Evolutionary conservation across 208 protist species (phyloP).

Genomic region (Leishmania lainsoni): DNA sequence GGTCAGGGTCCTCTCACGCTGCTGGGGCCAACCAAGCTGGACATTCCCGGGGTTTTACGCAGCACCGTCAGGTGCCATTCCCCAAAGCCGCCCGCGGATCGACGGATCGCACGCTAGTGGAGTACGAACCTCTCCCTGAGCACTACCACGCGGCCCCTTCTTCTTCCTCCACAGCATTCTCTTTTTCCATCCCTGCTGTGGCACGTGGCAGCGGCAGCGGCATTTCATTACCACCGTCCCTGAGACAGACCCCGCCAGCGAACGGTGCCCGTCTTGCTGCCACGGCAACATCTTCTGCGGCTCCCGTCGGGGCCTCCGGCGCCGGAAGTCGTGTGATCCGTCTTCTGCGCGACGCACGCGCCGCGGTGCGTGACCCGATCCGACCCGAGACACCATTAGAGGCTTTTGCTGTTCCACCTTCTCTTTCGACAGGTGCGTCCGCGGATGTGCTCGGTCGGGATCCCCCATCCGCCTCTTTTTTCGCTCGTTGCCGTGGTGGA

Average conservation of each 20-base stretch:
- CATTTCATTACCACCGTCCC: slow-evolving; percentile 16
- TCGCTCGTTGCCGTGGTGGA: neutral
- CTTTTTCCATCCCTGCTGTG: neutral
- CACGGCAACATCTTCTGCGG: neutral
- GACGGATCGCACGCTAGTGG: neutral
- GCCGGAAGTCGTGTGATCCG: slow-evolving; percentile 50
- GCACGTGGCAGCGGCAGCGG: neutral
- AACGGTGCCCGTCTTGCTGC: neutral
- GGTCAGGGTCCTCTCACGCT: slow-evolving; percentile 9
- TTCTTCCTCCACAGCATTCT: neutral
- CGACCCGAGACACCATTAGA: slow-evolving; percentile 61
- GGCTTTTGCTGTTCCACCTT: neutral
- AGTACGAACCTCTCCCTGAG: slow-evolving; percentile 29
- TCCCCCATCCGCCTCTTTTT: neutral
- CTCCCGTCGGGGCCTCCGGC: slow-evolving; percentile 18
- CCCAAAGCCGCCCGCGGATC: neutral
- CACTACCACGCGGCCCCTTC: slow-evolving; percentile 12
- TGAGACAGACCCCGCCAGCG: neutral
- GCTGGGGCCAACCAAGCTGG: neutral
- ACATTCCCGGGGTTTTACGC: slow-evolving; percentile 1
- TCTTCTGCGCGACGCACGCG: slow-evolving; percentile 64
- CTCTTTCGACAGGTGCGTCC: neutral
- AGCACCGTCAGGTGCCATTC: slow-evolving; percentile 1
- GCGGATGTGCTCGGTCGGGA: neutral
- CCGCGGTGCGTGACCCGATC: slow-evolving; percentile 46